Conservation (phyloP, 768 basidiomycete species). For the Russula dissimulans region DNA sequence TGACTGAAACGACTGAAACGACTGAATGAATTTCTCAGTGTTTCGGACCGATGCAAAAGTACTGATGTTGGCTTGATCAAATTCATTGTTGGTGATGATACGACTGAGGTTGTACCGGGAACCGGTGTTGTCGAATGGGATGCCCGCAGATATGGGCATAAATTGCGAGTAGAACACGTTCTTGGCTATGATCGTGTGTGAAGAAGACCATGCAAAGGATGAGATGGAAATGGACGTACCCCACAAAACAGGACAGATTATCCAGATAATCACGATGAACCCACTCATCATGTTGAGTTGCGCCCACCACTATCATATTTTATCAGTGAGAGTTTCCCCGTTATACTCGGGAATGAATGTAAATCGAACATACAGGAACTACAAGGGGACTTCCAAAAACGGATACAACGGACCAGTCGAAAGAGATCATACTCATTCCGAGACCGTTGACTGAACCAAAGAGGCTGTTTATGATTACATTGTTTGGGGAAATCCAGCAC, state of each 20-base stretch:
- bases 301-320: constrained; percentile 64
- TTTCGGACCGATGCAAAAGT: too few relatives aligned
- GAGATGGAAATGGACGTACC: constrained; percentile 37
- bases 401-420: constrained; percentile 81
- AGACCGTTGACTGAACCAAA: constrained; percentile 68
- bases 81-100: constrained; percentile 52
- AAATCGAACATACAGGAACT: constrained; percentile 50
- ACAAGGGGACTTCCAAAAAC: constrained; percentile 71
- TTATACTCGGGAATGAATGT: constrained; percentile 1
- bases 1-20: too few relatives aligned
- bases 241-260: constrained; percentile 64
- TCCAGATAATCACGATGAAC: constrained; percentile 66
- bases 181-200: constrained; percentile 40
- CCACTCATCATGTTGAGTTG: constrained; percentile 61
- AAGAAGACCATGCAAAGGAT: background rate
- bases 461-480: constrained; percentile 56
- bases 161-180: constrained; percentile 60
- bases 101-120: constrained; percentile 48
- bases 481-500: constrained; percentile 84
- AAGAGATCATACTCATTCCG: constrained; percentile 75
- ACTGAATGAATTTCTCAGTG: too few relatives aligned
- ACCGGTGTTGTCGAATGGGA: constrained; percentile 71
- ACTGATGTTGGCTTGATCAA: constrained; percentile 53
- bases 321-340: constrained; percentile 1
- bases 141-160: constrained; percentile 62